Conservation (phyloP, 2,329 filamentous ascomycete genomes). For the Rhynchosporium graminicola region DNA sequence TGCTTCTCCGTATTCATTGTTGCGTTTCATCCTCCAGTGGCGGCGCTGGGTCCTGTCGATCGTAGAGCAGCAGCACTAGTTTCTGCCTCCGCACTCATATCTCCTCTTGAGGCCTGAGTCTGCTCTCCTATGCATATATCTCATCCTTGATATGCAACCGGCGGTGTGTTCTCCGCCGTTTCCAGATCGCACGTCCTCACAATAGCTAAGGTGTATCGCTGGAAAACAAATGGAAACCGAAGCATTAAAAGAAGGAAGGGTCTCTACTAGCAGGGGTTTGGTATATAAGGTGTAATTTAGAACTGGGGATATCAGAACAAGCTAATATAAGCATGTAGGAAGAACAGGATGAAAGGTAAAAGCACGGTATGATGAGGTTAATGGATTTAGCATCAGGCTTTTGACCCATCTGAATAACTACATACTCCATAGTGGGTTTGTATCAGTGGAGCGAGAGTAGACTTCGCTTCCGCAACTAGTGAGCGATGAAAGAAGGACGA, state of each 20-base stretch:
- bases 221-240: not conserved
- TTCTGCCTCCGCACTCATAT: constrained; percentile 15
- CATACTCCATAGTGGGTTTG: not conserved
- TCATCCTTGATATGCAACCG: constrained; percentile 7
- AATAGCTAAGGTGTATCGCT: not conserved
- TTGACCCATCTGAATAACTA: not conserved
- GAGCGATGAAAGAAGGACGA: not conserved
- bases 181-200: constrained; percentile 17
- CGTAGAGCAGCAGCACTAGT: constrained; percentile 22
- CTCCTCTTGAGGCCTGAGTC: constrained; percentile 21
- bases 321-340: not conserved
- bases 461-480: not conserved
- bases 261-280: not conserved
- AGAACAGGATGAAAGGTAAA: not conserved
- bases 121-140: constrained; percentile 16
- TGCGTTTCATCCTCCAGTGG: not conserved
- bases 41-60: constrained; percentile 14
- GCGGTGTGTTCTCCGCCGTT: constrained; percentile 19
- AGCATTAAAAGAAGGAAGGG: not conserved
- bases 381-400: not conserved
- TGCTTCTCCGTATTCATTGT: constrained; percentile 2
- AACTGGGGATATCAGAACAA: not conserved
- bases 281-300: not conserved
- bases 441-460: not conserved
- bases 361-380: not conserved